Conservation (phyloP, 768 basidiomycete species). For the Trichaptum fuscoviolaceum region DNA sequence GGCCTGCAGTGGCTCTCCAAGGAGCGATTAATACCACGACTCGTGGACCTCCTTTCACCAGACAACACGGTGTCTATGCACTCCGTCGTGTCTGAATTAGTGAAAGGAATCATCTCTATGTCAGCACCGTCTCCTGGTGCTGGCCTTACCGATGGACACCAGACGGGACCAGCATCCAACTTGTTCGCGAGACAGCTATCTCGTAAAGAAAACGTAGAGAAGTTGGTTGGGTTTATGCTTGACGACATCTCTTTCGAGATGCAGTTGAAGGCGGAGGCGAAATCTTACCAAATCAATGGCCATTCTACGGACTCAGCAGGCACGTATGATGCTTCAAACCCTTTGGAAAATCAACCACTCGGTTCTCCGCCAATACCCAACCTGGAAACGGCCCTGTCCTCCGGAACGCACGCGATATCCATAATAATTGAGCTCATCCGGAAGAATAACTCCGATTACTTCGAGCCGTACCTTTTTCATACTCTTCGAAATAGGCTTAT, state of each 20-base stretch:
- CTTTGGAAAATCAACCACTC: slow-evolving; percentile 8
- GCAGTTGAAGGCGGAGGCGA: slow-evolving; percentile 9
- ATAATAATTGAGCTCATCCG: slow-evolving; percentile 92
- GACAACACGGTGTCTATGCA: slow-evolving; percentile 70
- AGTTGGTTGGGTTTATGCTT: slow-evolving; percentile 72
- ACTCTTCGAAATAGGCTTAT: slow-evolving; percentile 88
- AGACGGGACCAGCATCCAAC: slow-evolving; percentile 75
- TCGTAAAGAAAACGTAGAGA: slow-evolving; percentile 59
- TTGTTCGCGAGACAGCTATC: slow-evolving; percentile 87
- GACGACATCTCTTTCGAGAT: slow-evolving; percentile 43
- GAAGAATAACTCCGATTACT: slow-evolving; percentile 98
- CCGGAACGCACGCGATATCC: slow-evolving; percentile 80
- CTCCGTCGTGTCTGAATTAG: slow-evolving; percentile 80
- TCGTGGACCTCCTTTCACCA: slow-evolving; percentile 82
- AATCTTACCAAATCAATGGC: neutral
- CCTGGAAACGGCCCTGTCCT: slow-evolving; percentile 60
- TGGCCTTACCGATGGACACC: slow-evolving; percentile 62
- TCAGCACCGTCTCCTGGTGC: slow-evolving; percentile 82
- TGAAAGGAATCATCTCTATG: slow-evolving; percentile 93
- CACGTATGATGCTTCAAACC: slow-evolving; percentile 9
- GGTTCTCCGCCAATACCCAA: slow-evolving; percentile 28
- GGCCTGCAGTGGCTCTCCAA: slow-evolving; percentile 77
- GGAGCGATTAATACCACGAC: slow-evolving; percentile 73
- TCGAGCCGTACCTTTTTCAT: slow-evolving; percentile 96
- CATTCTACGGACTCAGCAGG: neutral